A percentile compares a stretch with the other conserved stretches of the same genome.
Conservation (phyloP, 202 grass and related monocot species). For the Eragrostis tef region DNA sequence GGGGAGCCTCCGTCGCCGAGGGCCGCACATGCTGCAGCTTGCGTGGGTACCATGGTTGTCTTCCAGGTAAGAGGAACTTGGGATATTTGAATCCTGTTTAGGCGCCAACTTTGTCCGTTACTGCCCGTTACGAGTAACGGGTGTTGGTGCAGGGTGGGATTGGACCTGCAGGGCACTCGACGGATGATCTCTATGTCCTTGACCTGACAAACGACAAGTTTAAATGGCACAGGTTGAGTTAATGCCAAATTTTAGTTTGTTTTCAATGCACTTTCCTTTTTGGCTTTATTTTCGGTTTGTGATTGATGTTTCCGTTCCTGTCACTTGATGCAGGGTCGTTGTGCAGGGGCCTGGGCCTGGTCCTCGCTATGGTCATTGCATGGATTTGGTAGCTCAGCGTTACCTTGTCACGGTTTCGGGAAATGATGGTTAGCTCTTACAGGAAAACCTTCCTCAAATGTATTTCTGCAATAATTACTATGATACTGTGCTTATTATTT, state of each 20-base stretch:
- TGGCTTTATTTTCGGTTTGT: slow-evolving; percentile 3
- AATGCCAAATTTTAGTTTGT: slow-evolving; percentile 40
- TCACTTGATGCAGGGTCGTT: slow-evolving; percentile 61
- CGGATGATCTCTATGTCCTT: slow-evolving; percentile 95
- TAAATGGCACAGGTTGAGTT: slow-evolving; percentile 97
- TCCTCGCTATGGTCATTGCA: slow-evolving; percentile 94
- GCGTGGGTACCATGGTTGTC: slow-evolving; percentile 94
- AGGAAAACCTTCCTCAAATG: not conserved
- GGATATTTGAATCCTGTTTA: slow-evolving; percentile 19
- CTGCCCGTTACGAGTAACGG: slow-evolving; percentile 3
- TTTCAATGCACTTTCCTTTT: not conserved
- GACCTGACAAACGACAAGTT: slow-evolving; percentile 99
- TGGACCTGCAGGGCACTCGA: slow-evolving; percentile 91
- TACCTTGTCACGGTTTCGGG: slow-evolving; percentile 88
- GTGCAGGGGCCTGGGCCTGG: slow-evolving; percentile 94
- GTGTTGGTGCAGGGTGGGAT: slow-evolving; percentile 74
- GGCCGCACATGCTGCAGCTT: slow-evolving; percentile 85
- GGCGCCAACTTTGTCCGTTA: slow-evolving; percentile 35
- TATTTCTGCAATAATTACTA: slow-evolving; percentile 27
- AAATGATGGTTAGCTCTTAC: slow-evolving; percentile 79
- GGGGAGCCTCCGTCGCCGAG: slow-evolving; percentile 86
- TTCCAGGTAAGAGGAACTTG: slow-evolving; percentile 70
- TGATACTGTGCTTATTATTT: not conserved
- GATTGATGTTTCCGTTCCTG: slow-evolving; percentile 36
- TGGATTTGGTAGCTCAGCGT: slow-evolving; percentile 91